A percentile compares a stretch with the other conserved stretches of the same genome.
phyloP scores from a whole-genome alignment of 495 filamentous ascomycete species.

The Emericellopsis terricola region DNA sequence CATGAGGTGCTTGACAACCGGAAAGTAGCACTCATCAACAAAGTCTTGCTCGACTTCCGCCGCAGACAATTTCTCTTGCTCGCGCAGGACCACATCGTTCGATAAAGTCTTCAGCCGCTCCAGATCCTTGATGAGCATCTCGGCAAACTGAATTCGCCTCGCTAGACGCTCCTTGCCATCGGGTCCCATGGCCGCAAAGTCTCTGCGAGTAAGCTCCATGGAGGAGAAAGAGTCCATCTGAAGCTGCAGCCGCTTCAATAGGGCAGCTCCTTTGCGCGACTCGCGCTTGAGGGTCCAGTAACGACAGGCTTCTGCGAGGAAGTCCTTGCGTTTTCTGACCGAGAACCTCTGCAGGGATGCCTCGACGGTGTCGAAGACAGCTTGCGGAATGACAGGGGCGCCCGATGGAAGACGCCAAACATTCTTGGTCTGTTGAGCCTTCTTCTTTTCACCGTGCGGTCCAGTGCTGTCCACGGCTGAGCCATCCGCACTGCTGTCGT shows the following conservation, averaged over 20 bases:
- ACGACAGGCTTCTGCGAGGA: conserved; percentile 76
- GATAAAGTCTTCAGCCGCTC: conserved; percentile 51
- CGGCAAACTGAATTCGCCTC: conserved; percentile 75
- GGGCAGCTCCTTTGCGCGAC: conserved; percentile 71
- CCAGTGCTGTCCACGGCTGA: conserved; percentile 33
- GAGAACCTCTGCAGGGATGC: conserved; percentile 61
- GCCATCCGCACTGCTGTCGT: conserved; percentile 37
- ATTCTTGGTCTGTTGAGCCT: conserved; percentile 43
- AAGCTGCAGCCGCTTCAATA: conserved; percentile 81
- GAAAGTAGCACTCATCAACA: conserved; percentile 80
- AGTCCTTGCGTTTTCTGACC: conserved; percentile 76
- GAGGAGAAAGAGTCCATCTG: conserved; percentile 91
- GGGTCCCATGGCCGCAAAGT: conserved; percentile 82
- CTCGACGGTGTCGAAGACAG: conserved; percentile 65
- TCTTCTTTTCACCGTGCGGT: conserved; percentile 57
- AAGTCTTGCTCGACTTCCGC: conserved; percentile 56
- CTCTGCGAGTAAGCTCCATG: conserved; percentile 86
- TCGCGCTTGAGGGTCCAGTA: conserved; percentile 98
- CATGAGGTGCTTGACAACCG: conserved; percentile 57
- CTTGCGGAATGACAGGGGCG: conserved; percentile 80
- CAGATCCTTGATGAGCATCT: conserved; percentile 55
- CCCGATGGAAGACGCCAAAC: conserved; percentile 92
- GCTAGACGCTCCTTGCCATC: conserved; percentile 59
- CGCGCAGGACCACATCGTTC: conserved; percentile 49
- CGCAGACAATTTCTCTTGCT: conserved; percentile 54